phyloP scores from a whole-genome alignment of 495 filamentous ascomycete species.

The Aspergillus panamensis region DNA sequence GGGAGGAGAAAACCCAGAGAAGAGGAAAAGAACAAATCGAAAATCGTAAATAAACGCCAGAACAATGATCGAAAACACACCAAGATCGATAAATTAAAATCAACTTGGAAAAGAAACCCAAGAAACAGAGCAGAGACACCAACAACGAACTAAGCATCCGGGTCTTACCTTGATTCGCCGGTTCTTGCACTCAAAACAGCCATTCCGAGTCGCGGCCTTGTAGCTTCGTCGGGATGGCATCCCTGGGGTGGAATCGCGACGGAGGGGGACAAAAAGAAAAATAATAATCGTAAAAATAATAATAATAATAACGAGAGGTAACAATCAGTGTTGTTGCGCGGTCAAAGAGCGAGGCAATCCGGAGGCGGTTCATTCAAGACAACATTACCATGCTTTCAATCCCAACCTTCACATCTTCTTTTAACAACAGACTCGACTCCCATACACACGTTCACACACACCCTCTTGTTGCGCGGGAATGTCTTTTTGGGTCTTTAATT shows the following conservation, averaged over 20 bases:
- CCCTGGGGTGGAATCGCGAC: constrained; percentile 4
- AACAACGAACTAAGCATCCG: constrained; percentile 7
- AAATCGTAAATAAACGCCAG: not conserved
- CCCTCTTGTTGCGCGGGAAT: not conserved
- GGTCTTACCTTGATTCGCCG: constrained; percentile 44
- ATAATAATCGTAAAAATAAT: too few relatives aligned
- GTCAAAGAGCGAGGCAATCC: not conserved
- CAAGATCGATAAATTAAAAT: not conserved
- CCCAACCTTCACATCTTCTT: not conserved
- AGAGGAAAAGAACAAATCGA: not conserved
- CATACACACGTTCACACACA: too few relatives aligned
- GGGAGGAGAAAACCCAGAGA: too few relatives aligned
- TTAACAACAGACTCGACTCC: not conserved
- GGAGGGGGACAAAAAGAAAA: not conserved
- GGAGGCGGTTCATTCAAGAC: constrained; percentile 2
- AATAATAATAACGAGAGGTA: not conserved
- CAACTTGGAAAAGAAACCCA: not conserved
- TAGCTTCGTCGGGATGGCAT: constrained; percentile 31
- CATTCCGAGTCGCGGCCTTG: constrained; percentile 39
- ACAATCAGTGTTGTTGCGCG: not conserved
- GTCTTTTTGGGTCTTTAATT: not conserved
- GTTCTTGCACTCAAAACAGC: constrained; percentile 48
- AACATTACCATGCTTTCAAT: not conserved
- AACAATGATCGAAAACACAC: not conserved
- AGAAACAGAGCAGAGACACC: not conserved